Evolutionary conservation across 441 rosid species (phyloP).

Genomic region (Arabidopsis lyrata): DNA sequence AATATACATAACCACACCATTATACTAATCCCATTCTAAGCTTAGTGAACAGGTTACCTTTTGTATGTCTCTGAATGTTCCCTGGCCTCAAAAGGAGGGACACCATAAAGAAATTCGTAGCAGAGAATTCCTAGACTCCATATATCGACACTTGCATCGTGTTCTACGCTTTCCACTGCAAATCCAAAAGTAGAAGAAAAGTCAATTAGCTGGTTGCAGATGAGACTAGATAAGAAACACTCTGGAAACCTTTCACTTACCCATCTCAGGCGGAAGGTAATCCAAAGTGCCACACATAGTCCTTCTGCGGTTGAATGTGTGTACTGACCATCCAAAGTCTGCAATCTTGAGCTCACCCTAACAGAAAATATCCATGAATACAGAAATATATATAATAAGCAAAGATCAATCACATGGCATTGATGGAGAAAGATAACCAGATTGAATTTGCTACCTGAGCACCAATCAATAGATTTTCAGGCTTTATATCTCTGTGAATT

Average conservation of each 20-base stretch:
- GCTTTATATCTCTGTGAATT: constrained; percentile 95
- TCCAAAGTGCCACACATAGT: constrained; percentile 98
- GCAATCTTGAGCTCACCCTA: constrained; percentile 99
- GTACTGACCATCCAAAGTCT: constrained; percentile 99
- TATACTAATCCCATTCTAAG: not conserved
- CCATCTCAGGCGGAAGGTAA: constrained; percentile 99
- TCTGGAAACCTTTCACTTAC: constrained; percentile 45
- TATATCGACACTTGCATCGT: constrained; percentile 92
- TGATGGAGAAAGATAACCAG: not conserved
- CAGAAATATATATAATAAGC: not conserved
- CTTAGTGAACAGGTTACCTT: constrained; percentile 45
- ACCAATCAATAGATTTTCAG: constrained; percentile 88
- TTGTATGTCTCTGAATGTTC: constrained; percentile 94
- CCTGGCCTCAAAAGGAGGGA: constrained; percentile 94
- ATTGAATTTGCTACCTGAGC: constrained; percentile 47
- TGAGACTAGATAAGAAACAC: not conserved
- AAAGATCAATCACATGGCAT: not conserved
- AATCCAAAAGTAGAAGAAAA: not conserved
- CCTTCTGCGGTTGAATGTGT: constrained; percentile 87
- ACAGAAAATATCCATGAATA: constrained; percentile 11
- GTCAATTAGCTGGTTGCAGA: not conserved
- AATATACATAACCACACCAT: not conserved
- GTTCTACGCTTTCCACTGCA: constrained; percentile 92
- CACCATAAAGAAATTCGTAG: constrained; percentile 89
- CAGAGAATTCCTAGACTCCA: constrained; percentile 97